phyloP scores from a whole-genome alignment of 2,329 filamentous ascomycete species.

The Nannizziopsis barbatae region DNA sequence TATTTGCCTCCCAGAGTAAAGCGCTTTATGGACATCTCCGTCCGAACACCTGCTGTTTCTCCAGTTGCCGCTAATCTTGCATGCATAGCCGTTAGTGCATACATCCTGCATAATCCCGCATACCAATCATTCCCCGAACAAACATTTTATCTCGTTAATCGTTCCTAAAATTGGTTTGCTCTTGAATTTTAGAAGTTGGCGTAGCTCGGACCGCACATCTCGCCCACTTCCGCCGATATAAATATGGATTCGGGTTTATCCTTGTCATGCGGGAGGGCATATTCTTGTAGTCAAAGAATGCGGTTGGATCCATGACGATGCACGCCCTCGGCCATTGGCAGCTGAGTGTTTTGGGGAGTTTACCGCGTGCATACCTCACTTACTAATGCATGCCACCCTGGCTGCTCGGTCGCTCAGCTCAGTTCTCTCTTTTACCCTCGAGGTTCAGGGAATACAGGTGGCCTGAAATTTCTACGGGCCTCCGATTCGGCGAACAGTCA shows the following conservation, averaged over 20 bases:
- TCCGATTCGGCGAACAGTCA: background rate
- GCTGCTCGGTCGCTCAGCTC: background rate
- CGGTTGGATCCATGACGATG: background rate
- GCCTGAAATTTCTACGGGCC: background rate
- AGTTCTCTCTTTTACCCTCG: no score
- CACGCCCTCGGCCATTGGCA: slow-evolving; percentile 3
- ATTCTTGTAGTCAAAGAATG: background rate
- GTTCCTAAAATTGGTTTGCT: no score
- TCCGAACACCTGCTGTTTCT: no score
- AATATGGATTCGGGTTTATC: background rate
- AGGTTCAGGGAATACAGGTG: background rate
- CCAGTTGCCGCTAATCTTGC: slow-evolving; percentile 8
- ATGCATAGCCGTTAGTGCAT: slow-evolving; percentile 9
- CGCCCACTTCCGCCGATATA: no score
- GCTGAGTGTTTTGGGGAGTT: background rate
- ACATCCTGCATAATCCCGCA: background rate
- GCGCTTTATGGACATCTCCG: no score
- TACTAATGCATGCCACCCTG: background rate
- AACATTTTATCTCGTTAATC: no score
- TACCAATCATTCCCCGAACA: no score
- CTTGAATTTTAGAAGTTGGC: no score
- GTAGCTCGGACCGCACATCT: no score
- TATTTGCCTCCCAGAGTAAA: no score
- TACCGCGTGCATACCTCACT: slow-evolving; percentile 4
- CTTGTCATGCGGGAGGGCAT: background rate